These are phyloP conservation scores for Lyophyllum shimeji DNA, from an alignment of 768 basidiomycete genomes.

Conservation along the genomic window DNA sequence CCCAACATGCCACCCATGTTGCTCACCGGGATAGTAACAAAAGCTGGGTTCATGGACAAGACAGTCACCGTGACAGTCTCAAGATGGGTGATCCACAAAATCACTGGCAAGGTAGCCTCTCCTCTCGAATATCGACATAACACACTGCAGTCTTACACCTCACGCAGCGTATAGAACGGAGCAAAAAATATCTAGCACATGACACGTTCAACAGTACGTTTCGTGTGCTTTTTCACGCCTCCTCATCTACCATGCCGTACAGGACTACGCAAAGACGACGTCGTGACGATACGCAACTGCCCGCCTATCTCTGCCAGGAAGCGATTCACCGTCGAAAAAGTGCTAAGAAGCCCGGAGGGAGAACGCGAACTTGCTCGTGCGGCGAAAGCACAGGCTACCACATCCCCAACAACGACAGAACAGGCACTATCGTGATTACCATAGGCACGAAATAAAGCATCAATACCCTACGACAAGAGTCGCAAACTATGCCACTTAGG, in stretches of 20 bases:
- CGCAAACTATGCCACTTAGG: background rate
- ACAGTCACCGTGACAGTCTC: slow-evolving; percentile 84
- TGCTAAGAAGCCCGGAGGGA: slow-evolving; percentile 68
- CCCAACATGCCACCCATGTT: slow-evolving; percentile 75
- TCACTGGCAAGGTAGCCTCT: slow-evolving; percentile 66
- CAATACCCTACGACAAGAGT: background rate
- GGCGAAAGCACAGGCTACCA: slow-evolving; percentile 14
- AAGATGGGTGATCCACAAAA: slow-evolving; percentile 66
- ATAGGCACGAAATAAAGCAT: background rate
- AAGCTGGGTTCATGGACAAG: slow-evolving; percentile 81
- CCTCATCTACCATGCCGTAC: slow-evolving; percentile 7
- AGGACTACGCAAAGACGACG: slow-evolving; percentile 70
- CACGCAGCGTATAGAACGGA: slow-evolving; percentile 65
- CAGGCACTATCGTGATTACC: background rate
- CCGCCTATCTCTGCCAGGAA: slow-evolving; percentile 79
- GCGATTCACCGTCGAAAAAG: slow-evolving; percentile 67
- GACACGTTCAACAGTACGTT: slow-evolving; percentile 70
- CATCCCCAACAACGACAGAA: slow-evolving; percentile 9
- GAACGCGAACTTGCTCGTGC: slow-evolving; percentile 48
- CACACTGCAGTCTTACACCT: slow-evolving; percentile 1
- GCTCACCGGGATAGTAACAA: slow-evolving; percentile 73
- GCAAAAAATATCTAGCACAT: slow-evolving; percentile 77
- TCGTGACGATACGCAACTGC: slow-evolving; percentile 79
- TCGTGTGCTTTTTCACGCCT: background rate
- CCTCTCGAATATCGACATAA: background rate